Percentiles rank a stretch among this genome's conserved stretches.
Conservation (phyloP, 2,329 filamentous ascomycete species). For the Paecilomyces sp. region DNA sequence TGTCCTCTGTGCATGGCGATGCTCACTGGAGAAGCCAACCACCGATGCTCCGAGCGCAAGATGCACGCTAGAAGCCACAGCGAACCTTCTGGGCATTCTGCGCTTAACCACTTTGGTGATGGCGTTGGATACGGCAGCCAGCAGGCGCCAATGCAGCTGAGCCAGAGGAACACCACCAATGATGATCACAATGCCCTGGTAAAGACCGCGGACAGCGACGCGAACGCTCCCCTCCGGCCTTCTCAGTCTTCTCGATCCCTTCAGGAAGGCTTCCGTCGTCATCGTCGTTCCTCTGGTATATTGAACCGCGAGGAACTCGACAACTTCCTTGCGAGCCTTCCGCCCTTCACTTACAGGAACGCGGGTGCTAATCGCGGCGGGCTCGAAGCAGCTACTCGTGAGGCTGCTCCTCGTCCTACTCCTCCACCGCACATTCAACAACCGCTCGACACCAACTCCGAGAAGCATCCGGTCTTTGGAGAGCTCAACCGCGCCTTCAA, state of each 20-base stretch:
- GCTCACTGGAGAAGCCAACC: neutral
- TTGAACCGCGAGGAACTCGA: neutral
- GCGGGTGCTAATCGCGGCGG: neutral
- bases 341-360: neutral
- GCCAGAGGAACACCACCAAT: neutral
- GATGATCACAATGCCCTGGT: neutral
- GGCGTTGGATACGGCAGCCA: neutral
- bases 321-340: neutral
- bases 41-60: neutral
- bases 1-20: neutral
- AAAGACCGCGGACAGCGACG: neutral
- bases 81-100: conserved; percentile 11
- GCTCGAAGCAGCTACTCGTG: neutral
- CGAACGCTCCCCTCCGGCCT: neutral
- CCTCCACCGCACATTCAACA: neutral
- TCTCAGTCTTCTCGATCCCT: neutral
- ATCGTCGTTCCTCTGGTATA: neutral
- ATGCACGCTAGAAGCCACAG: conserved; percentile 11
- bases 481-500: conserved; percentile 29
- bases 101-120: conserved; percentile 14
- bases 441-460: conserved; percentile 8
- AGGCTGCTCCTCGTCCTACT: neutral
- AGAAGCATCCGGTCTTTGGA: conserved; percentile 22
- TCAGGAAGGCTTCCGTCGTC: neutral
- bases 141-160: neutral